These are phyloP conservation scores for Amaranthus palmeri DNA, from an alignment of 148 eudicot genomes.

Conservation along the genomic window DNA sequence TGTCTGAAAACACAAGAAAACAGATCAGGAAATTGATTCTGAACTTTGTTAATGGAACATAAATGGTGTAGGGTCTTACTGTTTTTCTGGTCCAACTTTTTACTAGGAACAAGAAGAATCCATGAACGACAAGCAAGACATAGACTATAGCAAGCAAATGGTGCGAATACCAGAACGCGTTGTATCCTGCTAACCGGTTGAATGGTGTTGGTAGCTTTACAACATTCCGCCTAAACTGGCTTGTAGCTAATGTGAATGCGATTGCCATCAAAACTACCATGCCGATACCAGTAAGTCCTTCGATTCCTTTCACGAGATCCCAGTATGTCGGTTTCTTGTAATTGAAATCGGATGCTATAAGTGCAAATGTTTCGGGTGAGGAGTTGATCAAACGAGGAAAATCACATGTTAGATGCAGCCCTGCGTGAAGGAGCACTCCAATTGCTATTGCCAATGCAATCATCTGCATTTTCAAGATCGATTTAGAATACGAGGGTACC, in stretches of 20 bases:
- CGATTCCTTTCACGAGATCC: constrained; percentile 47
- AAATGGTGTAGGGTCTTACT: constrained; percentile 38
- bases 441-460: constrained; percentile 68
- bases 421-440: constrained; percentile 69
- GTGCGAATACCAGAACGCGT: constrained; percentile 95
- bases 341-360: constrained; percentile 59
- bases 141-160: constrained; percentile 78
- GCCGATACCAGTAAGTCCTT: constrained; percentile 66
- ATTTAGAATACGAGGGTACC: background rate
- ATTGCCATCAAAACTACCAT: constrained; percentile 81
- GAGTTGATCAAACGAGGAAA: constrained; percentile 65
- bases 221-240: constrained; percentile 54
- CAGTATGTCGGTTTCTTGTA: constrained; percentile 55
- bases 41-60: background rate
- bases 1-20: constrained; percentile 49
- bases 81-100: constrained; percentile 73
- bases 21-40: constrained; percentile 4
- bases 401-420: constrained; percentile 74
- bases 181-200: constrained; percentile 76
- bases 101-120: constrained; percentile 65
- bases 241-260: constrained; percentile 74
- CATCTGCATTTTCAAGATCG: constrained; percentile 36
- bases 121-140: constrained; percentile 68
- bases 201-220: constrained; percentile 75
- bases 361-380: constrained; percentile 58